phyloP scores from a whole-genome alignment of 2,329 filamentous ascomycete genomes.

The Sporothrix inflata region DNA sequence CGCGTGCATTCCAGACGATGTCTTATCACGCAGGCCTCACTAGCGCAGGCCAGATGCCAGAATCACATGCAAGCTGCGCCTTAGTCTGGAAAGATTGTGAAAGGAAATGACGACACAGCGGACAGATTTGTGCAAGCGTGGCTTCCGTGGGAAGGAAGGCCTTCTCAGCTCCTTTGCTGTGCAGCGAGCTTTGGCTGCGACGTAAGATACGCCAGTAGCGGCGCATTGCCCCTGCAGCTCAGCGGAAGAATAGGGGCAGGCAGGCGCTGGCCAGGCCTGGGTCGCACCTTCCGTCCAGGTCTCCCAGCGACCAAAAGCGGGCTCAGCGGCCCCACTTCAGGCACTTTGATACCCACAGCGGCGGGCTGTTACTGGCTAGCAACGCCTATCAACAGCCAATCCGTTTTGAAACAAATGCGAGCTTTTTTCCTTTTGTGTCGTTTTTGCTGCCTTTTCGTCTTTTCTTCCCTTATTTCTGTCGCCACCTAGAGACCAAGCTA shows the following conservation, averaged over 20 bases:
- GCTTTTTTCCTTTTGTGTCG: neutral
- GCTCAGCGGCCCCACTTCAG: conserved; percentile 1
- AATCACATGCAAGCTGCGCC: conserved; percentile 25
- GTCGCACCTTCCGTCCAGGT: conserved; percentile 5
- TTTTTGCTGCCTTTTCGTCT: neutral
- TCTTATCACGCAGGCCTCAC: conserved; percentile 11
- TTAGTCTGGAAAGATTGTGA: conserved; percentile 4
- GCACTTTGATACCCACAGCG: conserved; percentile 2
- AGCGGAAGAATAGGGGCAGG: neutral
- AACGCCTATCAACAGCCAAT: conserved; percentile 22
- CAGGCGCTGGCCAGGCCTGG: neutral
- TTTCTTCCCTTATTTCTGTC: neutral
- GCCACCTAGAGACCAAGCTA: conserved; percentile 24
- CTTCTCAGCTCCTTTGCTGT: neutral
- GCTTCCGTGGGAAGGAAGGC: neutral
- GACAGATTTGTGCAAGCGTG: conserved; percentile 19
- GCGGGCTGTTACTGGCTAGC: conserved; percentile 16
- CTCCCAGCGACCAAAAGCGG: conserved; percentile 24
- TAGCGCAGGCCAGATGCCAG: conserved; percentile 12
- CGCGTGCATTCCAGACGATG: conserved; percentile 16
- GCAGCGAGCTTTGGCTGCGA: neutral
- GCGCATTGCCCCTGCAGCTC: neutral
- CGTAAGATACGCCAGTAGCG: neutral
- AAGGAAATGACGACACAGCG: conserved; percentile 26
- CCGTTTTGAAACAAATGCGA: conserved; percentile 15